Evolutionary conservation across 1,284 basidiomycete genomes (phyloP).

Genomic region (Hemileccinum hortonii): DNA sequence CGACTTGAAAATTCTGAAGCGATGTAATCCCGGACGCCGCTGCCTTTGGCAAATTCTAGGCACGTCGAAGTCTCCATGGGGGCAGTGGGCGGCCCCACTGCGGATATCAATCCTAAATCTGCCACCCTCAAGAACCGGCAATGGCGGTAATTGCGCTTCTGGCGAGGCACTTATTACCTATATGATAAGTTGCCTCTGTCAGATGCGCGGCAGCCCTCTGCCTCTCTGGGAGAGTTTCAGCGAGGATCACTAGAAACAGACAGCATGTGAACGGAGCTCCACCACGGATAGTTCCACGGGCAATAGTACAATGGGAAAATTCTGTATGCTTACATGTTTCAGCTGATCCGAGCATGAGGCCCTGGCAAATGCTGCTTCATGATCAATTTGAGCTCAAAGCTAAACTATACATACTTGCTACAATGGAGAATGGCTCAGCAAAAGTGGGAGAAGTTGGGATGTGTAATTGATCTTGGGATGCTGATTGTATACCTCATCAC

Average conservation of each 20-base stretch:
- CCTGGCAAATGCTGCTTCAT: too few relatives aligned
- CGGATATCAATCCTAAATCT: background rate
- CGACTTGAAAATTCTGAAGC: background rate
- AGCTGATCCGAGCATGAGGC: too few relatives aligned
- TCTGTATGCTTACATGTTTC: background rate
- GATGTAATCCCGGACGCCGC: background rate
- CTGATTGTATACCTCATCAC: too few relatives aligned
- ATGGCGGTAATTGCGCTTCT: too few relatives aligned
- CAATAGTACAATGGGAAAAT: background rate
- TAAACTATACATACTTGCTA: too few relatives aligned
- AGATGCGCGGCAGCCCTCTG: background rate
- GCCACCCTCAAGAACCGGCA: too few relatives aligned
- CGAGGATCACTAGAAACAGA: background rate
- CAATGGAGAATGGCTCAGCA: too few relatives aligned
- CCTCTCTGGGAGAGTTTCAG: background rate
- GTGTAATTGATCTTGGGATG: too few relatives aligned
- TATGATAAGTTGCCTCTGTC: background rate
- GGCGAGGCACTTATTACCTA: too few relatives aligned
- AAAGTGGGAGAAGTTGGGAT: too few relatives aligned
- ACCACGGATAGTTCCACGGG: too few relatives aligned
- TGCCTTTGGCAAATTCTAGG: background rate
- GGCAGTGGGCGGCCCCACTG: background rate
- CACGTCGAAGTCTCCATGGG: background rate
- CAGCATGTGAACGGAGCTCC: background rate
- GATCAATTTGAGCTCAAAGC: too few relatives aligned